These are phyloP conservation scores for Entelexis sorbosivorans DNA, from an alignment of 1,139 yeast species.

Conservation along the genomic window DNA sequence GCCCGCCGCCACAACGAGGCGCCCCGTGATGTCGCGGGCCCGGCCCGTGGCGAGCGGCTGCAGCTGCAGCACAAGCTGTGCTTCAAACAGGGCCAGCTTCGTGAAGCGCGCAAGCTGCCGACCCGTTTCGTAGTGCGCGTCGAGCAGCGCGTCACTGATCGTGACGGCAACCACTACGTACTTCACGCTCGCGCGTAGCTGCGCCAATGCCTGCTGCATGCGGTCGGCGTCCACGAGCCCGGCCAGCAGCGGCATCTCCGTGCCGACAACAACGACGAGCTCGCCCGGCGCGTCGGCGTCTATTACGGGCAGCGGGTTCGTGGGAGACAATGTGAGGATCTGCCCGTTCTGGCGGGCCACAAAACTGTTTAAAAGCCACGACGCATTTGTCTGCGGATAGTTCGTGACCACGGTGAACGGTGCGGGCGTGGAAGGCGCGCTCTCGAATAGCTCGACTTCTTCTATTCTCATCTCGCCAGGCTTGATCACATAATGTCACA, in stretches of 20 bases:
- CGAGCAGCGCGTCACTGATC: constrained; percentile 14
- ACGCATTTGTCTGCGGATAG: constrained; percentile 4
- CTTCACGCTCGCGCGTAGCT: not conserved
- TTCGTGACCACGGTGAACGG: constrained; percentile 2
- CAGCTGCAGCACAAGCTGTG: constrained; percentile 16
- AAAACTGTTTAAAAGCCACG: constrained; percentile 1
- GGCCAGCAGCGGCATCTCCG: constrained; percentile 16
- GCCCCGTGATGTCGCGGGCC: constrained; percentile 22
- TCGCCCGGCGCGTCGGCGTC: not conserved
- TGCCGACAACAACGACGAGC: not conserved
- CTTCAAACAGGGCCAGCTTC: constrained; percentile 17
- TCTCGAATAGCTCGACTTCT: constrained; percentile 2
- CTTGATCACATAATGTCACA: not conserved
- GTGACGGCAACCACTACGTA: constrained; percentile 18
- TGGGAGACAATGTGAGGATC: not conserved
- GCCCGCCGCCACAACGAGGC: constrained; percentile 18
- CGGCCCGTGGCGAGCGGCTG: constrained; percentile 23
- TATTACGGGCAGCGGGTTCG: not conserved
- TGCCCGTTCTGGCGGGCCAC: constrained; percentile 2
- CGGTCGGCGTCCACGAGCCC: constrained; percentile 10
- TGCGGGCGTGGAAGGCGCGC: not conserved
- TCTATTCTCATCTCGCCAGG: not conserved
- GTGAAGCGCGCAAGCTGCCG: constrained; percentile 15
- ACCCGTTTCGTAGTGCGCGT: constrained; percentile 15
- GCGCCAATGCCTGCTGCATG: constrained; percentile 7